phyloP scores from a whole-genome alignment of 768 basidiomycete genomes.

The Russula foetens region DNA sequence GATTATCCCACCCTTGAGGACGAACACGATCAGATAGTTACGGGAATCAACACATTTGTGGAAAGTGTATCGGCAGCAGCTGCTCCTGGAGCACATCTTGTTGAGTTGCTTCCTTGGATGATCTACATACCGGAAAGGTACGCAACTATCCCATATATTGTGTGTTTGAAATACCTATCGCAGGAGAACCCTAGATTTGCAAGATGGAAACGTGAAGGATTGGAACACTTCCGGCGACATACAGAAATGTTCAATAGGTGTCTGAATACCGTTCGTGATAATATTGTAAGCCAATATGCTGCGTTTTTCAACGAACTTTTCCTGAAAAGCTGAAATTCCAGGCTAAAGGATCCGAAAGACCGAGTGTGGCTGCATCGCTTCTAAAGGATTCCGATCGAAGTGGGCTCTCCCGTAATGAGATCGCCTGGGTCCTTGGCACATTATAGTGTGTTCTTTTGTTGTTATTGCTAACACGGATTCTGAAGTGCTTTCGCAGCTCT shows the following conservation, averaged over 20 bases:
- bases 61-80: neutral
- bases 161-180: too few species aligned
- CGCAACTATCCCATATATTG: neutral
- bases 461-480: neutral
- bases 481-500: neutral
- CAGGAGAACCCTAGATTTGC: neutral
- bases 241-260: neutral
- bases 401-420: conserved; percentile 12
- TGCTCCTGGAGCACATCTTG: conserved; percentile 3
- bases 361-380: conserved; percentile 3
- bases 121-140: conserved; percentile 6
- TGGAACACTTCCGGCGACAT: neutral
- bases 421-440: conserved; percentile 14
- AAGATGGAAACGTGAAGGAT: conserved; percentile 11
- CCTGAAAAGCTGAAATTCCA: neutral
- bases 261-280: neutral
- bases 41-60: neutral
- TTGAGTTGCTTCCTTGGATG: conserved; percentile 13
- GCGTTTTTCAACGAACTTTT: neutral
- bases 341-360: conserved; percentile 4
- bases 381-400: neutral
- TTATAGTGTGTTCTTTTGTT: conserved; percentile 6
- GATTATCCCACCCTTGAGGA: conserved; percentile 1
- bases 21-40: neutral
- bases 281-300: neutral